Evolutionary conservation across 2,329 filamentous ascomycete species (phyloP).

Genomic region (Fusarium sp.): DNA sequence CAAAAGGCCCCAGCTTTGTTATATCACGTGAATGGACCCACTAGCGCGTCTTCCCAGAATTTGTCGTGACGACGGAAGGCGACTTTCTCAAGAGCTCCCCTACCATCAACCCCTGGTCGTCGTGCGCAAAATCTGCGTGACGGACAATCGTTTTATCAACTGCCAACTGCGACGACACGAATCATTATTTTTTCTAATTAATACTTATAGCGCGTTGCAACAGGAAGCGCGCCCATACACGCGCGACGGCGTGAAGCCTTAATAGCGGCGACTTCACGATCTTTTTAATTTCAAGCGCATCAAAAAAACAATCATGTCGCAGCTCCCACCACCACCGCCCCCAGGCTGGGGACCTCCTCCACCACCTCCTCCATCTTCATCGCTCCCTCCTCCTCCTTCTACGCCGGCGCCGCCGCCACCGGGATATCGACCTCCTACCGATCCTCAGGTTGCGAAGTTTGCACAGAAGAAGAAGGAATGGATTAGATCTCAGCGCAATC

Average conservation of each 20-base stretch:
- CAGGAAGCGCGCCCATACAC: slow-evolving; percentile 48
- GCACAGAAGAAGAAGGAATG: slow-evolving; percentile 99
- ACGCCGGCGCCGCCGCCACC: slow-evolving; percentile 80
- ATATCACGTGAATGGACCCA: slow-evolving; percentile 42
- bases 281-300: slow-evolving; percentile 42
- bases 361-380: slow-evolving; percentile 65
- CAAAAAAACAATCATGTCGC: slow-evolving; percentile 59
- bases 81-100: slow-evolving; percentile 36
- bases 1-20: not conserved
- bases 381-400: slow-evolving; percentile 67
- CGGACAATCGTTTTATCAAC: slow-evolving; percentile 42
- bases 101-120: slow-evolving; percentile 48
- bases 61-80: slow-evolving; percentile 48
- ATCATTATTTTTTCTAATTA: slow-evolving; percentile 7
- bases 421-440: slow-evolving; percentile 81
- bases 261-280: slow-evolving; percentile 44
- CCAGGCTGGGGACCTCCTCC: slow-evolving; percentile 71
- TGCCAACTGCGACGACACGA: slow-evolving; percentile 9
- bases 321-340: slow-evolving; percentile 66
- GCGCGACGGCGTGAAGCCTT: slow-evolving; percentile 52
- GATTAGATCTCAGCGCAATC: slow-evolving; percentile 88
- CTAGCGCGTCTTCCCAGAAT: slow-evolving; percentile 50
- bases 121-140: slow-evolving; percentile 44
- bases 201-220: slow-evolving; percentile 26
- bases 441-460: slow-evolving; percentile 92